Evolutionary conservation across 1,284 basidiomycete species (phyloP).

Genomic region (Chalciporus sp.): DNA sequence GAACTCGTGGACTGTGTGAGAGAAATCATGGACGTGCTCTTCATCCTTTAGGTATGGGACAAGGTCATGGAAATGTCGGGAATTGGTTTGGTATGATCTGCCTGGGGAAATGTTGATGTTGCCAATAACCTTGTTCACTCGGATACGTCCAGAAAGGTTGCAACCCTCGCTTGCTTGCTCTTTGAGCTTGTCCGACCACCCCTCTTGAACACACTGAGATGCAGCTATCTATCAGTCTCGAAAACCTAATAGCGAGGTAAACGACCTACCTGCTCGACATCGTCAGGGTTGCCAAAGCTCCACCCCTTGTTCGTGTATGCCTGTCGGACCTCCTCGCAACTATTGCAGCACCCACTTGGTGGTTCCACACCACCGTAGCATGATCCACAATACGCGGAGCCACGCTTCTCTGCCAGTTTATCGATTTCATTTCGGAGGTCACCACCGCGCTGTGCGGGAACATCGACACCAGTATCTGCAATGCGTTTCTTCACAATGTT

Average conservation of each 20-base stretch:
- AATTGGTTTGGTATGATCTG: slow-evolving; percentile 88
- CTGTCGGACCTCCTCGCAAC: slow-evolving; percentile 93
- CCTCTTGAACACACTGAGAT: slow-evolving; percentile 85
- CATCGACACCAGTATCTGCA: slow-evolving; percentile 56
- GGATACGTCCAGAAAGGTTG: slow-evolving; percentile 87
- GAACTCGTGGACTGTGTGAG: slow-evolving; percentile 85
- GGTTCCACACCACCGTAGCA: slow-evolving; percentile 93
- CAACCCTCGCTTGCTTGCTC: slow-evolving; percentile 95
- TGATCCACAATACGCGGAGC: slow-evolving; percentile 86
- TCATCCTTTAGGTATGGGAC: slow-evolving; percentile 94
- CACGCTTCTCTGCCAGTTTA: slow-evolving; percentile 65
- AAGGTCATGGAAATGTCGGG: slow-evolving; percentile 86
- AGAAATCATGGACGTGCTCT: slow-evolving; percentile 90
- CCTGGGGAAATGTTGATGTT: slow-evolving; percentile 91
- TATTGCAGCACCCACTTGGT: slow-evolving; percentile 89
- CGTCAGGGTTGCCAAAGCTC: slow-evolving; percentile 91
- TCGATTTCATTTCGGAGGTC: slow-evolving; percentile 87
- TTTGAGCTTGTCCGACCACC: slow-evolving; percentile 93
- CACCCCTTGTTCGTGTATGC: slow-evolving; percentile 92
- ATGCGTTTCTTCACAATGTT: slow-evolving; percentile 88
- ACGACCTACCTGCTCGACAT: slow-evolving; percentile 85
- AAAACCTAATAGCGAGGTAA: neutral
- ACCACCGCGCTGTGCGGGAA: slow-evolving; percentile 59
- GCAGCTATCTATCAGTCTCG: slow-evolving; percentile 6
- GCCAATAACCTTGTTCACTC: slow-evolving; percentile 96